Evolutionary conservation across 345 rosid species (phyloP), one percentile per base, ranked within the genome.

Genomic region (Rhizophora mangle): DNA sequence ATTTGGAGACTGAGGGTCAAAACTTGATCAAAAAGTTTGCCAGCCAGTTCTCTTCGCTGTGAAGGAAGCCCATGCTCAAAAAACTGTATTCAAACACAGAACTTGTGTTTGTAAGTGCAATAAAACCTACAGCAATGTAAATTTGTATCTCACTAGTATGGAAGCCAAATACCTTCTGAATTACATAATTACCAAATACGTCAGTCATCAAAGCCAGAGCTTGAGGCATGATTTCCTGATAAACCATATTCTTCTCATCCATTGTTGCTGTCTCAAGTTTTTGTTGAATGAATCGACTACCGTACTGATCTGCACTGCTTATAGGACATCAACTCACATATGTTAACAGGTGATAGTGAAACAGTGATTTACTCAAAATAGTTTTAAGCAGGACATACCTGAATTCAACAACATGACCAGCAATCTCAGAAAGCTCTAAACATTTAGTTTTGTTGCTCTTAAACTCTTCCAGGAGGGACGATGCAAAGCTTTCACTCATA

Each of bases 211-310:
- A 76, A 29, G 89, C 73, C 51, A 93, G 86, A 22, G 91, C 92
- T 63, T 84, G 86, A 7, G 97, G 96, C 92, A 93, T 89, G 57
- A 93, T 91, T 82, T 93, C 98, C 71, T 77, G 78, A 72, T 87
- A 93, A 55, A 93, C 94, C 94, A 93, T 93, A 80, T 80, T 79
- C 75, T 86, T 93, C 82, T 93, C 98, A 49, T 85, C 94, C 19
- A 72, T 54, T 36, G 92, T 84, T 31, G 98, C 97, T 68, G 91
- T 88, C 86, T 93, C 98, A 8, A 93, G 98, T 79, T 91, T 91
- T 78, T 93, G 98, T 71, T 93, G 98, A 76, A 93, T 93, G 80
- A 90, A 93, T 27, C 98, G 89, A 75, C 98, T 93, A 27, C 98
- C 98, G 62, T 93, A 93, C 79, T 91, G 97, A 83, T 91, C 97